These are phyloP conservation scores for Podospora comata DNA, from an alignment of 495 filamentous ascomycete species.

Conservation along the genomic window DNA sequence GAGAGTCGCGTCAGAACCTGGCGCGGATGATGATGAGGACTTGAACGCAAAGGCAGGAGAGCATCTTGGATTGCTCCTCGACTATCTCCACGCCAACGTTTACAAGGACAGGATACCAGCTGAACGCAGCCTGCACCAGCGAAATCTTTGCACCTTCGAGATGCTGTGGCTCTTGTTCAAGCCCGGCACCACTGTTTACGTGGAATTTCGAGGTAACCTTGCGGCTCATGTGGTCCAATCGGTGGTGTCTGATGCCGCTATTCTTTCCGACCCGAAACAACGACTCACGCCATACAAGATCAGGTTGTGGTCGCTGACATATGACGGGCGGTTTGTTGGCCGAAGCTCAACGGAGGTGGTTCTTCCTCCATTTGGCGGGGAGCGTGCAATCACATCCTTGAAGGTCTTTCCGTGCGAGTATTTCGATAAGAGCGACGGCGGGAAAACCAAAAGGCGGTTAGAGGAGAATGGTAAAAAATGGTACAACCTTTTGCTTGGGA, in stretches of 20 bases:
- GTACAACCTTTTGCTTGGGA: neutral
- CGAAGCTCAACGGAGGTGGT: neutral
- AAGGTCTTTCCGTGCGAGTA: neutral
- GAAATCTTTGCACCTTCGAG: neutral
- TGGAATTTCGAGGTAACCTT: neutral
- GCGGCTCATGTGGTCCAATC: neutral
- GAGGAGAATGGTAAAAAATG: neutral
- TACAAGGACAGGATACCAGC: no score
- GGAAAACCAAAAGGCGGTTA: neutral
- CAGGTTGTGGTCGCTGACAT: neutral
- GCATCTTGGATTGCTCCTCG: no score
- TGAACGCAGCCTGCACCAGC: no score
- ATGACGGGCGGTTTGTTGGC: neutral
- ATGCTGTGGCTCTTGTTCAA: neutral
- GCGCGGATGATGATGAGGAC: no score
- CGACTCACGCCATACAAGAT: no score
- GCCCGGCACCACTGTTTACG: neutral
- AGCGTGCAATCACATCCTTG: neutral
- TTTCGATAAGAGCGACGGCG: neutral
- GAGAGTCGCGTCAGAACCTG: no score
- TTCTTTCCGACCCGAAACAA: neutral
- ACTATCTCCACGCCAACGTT: no score
- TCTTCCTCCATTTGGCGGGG: neutral
- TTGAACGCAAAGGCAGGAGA: no score
- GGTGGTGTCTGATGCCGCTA: neutral